Percentiles rank a stretch among this genome's conserved stretches.
Conservation (phyloP, 495 filamentous ascomycete species). For the Lophiotrema nucula region DNA sequence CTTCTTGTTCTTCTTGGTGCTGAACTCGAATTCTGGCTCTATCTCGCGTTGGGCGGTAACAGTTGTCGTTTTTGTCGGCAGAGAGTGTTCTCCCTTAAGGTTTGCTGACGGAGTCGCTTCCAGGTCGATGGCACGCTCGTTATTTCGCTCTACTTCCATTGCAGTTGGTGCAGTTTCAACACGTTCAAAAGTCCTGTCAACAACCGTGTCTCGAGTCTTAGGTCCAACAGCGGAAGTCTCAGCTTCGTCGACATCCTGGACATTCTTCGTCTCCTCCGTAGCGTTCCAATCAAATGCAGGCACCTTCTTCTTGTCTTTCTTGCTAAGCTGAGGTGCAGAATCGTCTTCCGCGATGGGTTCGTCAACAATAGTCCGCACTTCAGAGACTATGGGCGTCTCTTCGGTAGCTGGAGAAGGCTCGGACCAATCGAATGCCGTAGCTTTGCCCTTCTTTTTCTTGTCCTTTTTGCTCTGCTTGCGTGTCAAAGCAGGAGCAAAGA, state of each 20-base stretch:
- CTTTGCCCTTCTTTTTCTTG: slow-evolving; percentile 19
- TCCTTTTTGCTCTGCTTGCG: slow-evolving; percentile 26
- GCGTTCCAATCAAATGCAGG: not conserved
- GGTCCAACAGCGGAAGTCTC: too few species aligned
- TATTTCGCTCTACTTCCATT: not conserved
- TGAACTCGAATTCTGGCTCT: slow-evolving; percentile 1
- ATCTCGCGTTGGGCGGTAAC: too few species aligned
- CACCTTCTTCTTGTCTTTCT: slow-evolving; percentile 18
- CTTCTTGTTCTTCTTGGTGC: slow-evolving; percentile 15
- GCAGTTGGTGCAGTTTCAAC: too few species aligned
- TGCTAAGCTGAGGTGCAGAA: slow-evolving; percentile 7
- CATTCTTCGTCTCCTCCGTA: slow-evolving; percentile 3
- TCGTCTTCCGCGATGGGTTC: not conserved
- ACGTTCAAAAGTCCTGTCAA: too few species aligned
- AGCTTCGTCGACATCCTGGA: too few species aligned
- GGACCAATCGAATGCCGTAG: not conserved
- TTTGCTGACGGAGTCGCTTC: not conserved
- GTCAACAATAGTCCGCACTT: not conserved
- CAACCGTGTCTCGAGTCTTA: too few species aligned
- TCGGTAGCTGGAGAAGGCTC: not conserved
- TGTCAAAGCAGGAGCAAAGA: not conserved
- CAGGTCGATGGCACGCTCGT: too few species aligned
- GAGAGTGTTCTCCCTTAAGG: not conserved
- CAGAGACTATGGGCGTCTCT: not conserved
- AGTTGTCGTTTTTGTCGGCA: too few species aligned